Evolutionary conservation across 345 rosid genomes (phyloP), one percentile per base, ranked within the genome.

Genomic region (Aurinia saxatilis): DNA sequence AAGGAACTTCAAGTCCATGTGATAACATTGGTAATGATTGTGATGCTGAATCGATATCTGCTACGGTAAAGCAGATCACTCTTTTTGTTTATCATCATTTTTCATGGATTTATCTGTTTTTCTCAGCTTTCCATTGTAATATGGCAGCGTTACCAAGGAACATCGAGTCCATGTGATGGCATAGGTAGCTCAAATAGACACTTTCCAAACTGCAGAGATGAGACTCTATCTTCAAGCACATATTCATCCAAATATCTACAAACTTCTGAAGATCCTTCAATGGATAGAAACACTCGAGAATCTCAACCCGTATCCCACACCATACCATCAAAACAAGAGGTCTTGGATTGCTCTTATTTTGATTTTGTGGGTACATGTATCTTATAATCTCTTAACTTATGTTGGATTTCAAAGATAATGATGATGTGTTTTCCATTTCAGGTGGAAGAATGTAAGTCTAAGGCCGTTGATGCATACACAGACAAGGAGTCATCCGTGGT

Each of bases 201-300:
- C 51, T 44, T 1, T 12, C 50, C 30, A 27, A 27, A 6, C 5
- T 27, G 30, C 30, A 27, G 30, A 27, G 30, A 27, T 27, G 30
- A 27, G 30, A 27, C 30, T 27, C 30, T 5, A 27, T 27, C 27
- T 42, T 45, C 52, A 31, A 44, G 65, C 52, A n/a, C 52, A 30
- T 61, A 46, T n/a, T 65, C 54, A 47, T 38, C 1, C 59, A 63
- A 63, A 29, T 40, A 63, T 29, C 14, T 27, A 37, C 56, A 56
- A 37, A 18, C 63, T 55, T 29, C 9, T n/a, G 35, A 8, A 42
- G 56, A 44, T 10, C 25, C 8, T 45, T 45, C 55, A 9, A 17
- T 16, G 11, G 36, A 17, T 44, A n/a, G 21, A 54, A 45, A 35
- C 11, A 23, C 9, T 6, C 7, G 3, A 3, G 21, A 47, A 31